These are phyloP conservation scores for Erodium trifolium DNA, from an alignment of 441 rosid species.

Conservation along the genomic window DNA sequence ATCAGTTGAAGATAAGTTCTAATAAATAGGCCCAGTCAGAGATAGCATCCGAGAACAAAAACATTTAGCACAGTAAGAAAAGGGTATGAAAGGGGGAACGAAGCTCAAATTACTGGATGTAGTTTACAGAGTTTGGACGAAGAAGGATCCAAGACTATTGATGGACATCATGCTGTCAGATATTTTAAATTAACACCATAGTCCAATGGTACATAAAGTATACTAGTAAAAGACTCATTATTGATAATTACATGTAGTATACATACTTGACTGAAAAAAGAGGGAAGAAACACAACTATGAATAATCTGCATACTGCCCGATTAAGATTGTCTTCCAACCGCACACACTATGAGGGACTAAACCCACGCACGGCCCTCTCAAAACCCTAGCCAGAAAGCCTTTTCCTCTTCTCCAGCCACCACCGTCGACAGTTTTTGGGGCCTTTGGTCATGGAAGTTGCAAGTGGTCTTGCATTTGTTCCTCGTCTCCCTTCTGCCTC, in stretches of 20 bases:
- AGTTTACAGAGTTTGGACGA: not conserved
- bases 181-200: not conserved
- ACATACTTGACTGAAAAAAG: not conserved
- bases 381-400: too few species aligned
- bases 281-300: not conserved
- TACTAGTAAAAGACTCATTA: too few species aligned
- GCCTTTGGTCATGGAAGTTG: too few species aligned
- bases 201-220: not conserved
- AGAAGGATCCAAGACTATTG: not conserved
- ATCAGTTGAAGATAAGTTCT: not conserved
- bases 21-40: too few species aligned
- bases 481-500: too few species aligned
- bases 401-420: too few species aligned
- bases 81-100: not conserved
- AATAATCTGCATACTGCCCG: not conserved
- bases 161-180: not conserved
- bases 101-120: not conserved
- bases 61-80: not conserved
- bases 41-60: not conserved
- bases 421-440: too few species aligned
- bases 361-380: too few species aligned
- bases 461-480: too few species aligned
- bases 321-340: not conserved
- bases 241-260: too few species aligned
- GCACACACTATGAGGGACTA: too few species aligned